Percentiles rank a stretch among this genome's conserved stretches.
These are phyloP conservation scores for Lagenidium giganteum DNA, from an alignment of 352 stramenopile species.

Conservation along the genomic window DNA sequence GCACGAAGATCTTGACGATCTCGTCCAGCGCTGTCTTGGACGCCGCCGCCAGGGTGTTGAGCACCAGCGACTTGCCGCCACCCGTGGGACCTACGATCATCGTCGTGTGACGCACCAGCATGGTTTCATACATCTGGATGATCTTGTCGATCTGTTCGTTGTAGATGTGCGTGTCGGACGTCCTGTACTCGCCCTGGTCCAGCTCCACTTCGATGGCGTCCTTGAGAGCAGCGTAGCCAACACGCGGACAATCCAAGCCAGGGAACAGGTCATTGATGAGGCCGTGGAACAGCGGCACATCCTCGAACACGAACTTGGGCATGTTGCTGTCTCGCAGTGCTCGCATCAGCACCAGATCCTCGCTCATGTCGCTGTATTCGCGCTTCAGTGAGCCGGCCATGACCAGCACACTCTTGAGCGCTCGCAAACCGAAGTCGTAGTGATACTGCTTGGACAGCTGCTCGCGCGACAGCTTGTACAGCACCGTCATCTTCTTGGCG, in stretches of 20 bases:
- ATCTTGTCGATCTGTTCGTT: constrained; percentile 95
- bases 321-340: constrained; percentile 95
- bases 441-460: constrained; percentile 95
- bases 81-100: constrained; percentile 95
- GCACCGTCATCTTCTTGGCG: constrained; percentile 92
- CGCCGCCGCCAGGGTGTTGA: constrained; percentile 87
- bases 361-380: constrained; percentile 90
- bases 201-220: constrained; percentile 86
- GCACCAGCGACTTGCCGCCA: constrained; percentile 90
- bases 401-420: constrained; percentile 92
- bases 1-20: constrained; percentile 89
- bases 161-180: constrained; percentile 58
- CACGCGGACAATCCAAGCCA: constrained; percentile 89
- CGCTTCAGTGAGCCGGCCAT: constrained; percentile 93
- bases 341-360: constrained; percentile 94
- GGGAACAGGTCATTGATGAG: constrained; percentile 96
- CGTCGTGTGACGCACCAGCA: constrained; percentile 93
- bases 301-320: constrained; percentile 97
- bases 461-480: constrained; percentile 93
- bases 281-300: constrained; percentile 91
- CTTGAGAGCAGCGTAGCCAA: constrained; percentile 90
- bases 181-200: constrained; percentile 67
- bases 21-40: constrained; percentile 85
- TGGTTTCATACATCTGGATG: constrained; percentile 97
- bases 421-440: constrained; percentile 94